These are phyloP conservation scores for Diplodia sapinea DNA, from an alignment of 2,329 filamentous ascomycete species.

Conservation along the genomic window DNA sequence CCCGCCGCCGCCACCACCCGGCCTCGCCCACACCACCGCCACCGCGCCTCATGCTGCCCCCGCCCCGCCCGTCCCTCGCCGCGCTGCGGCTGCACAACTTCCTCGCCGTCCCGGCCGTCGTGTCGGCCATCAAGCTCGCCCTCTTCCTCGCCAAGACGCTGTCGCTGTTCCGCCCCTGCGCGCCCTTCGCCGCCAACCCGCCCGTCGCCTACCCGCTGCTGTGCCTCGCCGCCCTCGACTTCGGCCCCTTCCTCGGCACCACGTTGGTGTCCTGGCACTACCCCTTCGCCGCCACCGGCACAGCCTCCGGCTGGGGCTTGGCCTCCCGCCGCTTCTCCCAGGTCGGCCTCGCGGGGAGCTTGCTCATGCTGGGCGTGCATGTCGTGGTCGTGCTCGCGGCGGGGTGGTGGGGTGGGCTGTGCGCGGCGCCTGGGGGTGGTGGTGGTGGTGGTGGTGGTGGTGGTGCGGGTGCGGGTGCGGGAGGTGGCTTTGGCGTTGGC, in stretches of 20 bases:
- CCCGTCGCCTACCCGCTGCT: constrained; percentile 72
- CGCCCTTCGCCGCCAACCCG: constrained; percentile 70
- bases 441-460: neutral
- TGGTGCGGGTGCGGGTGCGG: neutral
- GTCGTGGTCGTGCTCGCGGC: constrained; percentile 51
- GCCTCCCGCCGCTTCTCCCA: neutral
- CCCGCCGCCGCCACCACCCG: neutral
- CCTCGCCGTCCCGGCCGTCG: constrained; percentile 43
- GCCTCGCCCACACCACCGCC: neutral
- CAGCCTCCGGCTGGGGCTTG: too few species aligned
- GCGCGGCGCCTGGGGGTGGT: constrained; percentile 36
- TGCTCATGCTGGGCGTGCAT: constrained; percentile 56
- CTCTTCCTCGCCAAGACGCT: constrained; percentile 73
- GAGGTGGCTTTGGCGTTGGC: neutral
- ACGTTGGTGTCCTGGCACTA: neutral
- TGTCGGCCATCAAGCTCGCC: constrained; percentile 56
- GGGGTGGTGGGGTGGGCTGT: constrained; percentile 40
- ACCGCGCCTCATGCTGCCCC: constrained; percentile 33
- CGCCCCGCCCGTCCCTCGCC: constrained; percentile 34
- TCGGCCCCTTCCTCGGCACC: constrained; percentile 43
- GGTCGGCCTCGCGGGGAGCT: constrained; percentile 43
- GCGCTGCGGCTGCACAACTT: constrained; percentile 43
- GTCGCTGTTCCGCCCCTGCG: constrained; percentile 70
- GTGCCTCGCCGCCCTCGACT: constrained; percentile 70
- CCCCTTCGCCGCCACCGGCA: neutral